phyloP scores from a whole-genome alignment of 345 rosid species.

The Lepidium sativum region DNA sequence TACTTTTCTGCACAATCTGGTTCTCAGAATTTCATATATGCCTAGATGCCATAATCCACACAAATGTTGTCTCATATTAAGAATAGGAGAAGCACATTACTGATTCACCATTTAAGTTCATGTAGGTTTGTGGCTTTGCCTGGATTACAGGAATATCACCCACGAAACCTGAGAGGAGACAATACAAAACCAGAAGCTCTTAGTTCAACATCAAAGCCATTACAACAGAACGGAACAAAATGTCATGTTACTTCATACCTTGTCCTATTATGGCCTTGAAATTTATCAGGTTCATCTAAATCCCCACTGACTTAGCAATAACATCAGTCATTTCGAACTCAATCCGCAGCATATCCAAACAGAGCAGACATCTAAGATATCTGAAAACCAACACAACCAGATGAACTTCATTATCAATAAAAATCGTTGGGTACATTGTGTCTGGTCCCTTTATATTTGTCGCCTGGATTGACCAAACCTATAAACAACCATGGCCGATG shows the following conservation, averaged over 20 bases:
- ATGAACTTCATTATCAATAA: not conserved
- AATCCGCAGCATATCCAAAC: slow-evolving; percentile 8
- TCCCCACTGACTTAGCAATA: slow-evolving; percentile 56
- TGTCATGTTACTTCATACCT: not conserved
- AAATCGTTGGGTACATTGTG: slow-evolving; percentile 48
- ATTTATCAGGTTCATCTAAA: slow-evolving; percentile 37
- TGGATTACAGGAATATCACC: slow-evolving; percentile 48
- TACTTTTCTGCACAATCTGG: not conserved
- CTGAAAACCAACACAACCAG: not conserved
- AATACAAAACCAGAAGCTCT: not conserved
- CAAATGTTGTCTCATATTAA: no score
- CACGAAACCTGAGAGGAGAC: slow-evolving; percentile 37
- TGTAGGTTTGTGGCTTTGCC: slow-evolving; percentile 82
- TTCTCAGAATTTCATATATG: not conserved
- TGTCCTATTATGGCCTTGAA: slow-evolving; percentile 73
- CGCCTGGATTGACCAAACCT: slow-evolving; percentile 88
- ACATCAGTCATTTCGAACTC: slow-evolving; percentile 78
- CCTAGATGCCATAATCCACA: no score
- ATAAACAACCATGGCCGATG: slow-evolving; percentile 69
- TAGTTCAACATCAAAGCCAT: slow-evolving; percentile 1
- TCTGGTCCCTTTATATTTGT: slow-evolving; percentile 69
- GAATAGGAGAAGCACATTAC: slow-evolving; percentile 28
- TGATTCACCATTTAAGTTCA: slow-evolving; percentile 97
- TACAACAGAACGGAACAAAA: not conserved
- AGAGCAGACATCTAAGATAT: not conserved